Evolutionary conservation across 306 rosid genomes (phyloP).

Genomic region (Lathyrus sativus): DNA sequence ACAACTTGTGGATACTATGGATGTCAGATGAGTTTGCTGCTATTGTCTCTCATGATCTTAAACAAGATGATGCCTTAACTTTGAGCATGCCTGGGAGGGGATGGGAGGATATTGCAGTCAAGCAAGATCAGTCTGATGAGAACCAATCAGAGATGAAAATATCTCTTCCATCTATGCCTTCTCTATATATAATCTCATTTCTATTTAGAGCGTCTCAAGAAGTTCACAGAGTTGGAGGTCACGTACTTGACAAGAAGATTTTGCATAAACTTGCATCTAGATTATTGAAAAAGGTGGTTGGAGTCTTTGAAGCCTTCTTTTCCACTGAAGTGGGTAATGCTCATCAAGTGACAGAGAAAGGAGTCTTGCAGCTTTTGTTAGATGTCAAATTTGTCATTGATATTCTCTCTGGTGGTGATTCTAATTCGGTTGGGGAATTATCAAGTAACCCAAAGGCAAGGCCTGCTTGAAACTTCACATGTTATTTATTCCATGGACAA

Average conservation of each 20-base stretch:
- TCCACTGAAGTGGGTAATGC: slow-evolving; percentile 61
- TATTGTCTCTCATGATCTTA: slow-evolving; percentile 67
- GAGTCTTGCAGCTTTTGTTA: slow-evolving; percentile 80
- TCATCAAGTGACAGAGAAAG: slow-evolving; percentile 83
- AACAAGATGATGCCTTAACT: slow-evolving; percentile 75
- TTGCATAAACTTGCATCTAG: slow-evolving; percentile 76
- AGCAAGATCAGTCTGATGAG: slow-evolving; percentile 84
- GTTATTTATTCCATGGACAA: too few species aligned
- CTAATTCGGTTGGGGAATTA: slow-evolving; percentile 53
- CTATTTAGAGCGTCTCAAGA: too few species aligned
- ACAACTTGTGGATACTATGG: slow-evolving; percentile 89
- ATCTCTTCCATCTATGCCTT: slow-evolving; percentile 95
- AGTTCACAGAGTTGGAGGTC: too few species aligned
- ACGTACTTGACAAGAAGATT: too few species aligned
- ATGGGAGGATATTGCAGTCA: slow-evolving; percentile 89
- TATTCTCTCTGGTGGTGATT: slow-evolving; percentile 87
- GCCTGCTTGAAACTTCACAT: too few species aligned
- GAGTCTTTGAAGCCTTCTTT: slow-evolving; percentile 68
- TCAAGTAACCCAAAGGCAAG: slow-evolving; percentile 50
- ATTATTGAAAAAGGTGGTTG: slow-evolving; percentile 79
- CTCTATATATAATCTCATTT: too few species aligned
- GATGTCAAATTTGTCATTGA: slow-evolving; percentile 90
- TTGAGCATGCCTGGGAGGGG: slow-evolving; percentile 90
- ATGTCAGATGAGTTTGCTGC: slow-evolving; percentile 74
- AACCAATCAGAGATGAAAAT: slow-evolving; percentile 80